Evolutionary conservation across 352 stramenopile genomes (phyloP).

Genomic region (Phytophthora melonis): DNA sequence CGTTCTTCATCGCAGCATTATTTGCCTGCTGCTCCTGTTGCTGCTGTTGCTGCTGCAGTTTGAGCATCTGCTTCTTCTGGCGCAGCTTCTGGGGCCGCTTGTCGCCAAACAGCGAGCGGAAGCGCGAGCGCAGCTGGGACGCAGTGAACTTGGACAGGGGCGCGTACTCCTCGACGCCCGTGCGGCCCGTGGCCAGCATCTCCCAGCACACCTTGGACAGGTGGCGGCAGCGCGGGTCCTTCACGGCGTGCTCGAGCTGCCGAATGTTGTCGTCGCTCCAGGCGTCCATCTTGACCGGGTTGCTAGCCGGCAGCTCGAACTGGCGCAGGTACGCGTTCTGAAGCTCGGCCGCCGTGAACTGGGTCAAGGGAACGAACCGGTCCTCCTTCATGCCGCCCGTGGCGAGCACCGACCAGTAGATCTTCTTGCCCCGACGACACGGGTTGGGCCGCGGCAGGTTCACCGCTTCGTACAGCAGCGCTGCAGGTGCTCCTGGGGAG

Average conservation of each 20-base stretch:
- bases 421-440: slow-evolving; percentile 77
- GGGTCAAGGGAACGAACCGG: slow-evolving; percentile 59
- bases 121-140: slow-evolving; percentile 81
- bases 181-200: slow-evolving; percentile 75
- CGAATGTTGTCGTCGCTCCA: slow-evolving; percentile 80
- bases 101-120: slow-evolving; percentile 79
- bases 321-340: slow-evolving; percentile 75
- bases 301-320: slow-evolving; percentile 65
- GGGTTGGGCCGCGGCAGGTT: slow-evolving; percentile 78
- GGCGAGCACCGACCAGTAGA: slow-evolving; percentile 78
- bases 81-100: slow-evolving; percentile 78
- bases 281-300: slow-evolving; percentile 58
- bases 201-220: slow-evolving; percentile 85
- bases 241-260: slow-evolving; percentile 72
- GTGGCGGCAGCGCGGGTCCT: slow-evolving; percentile 77
- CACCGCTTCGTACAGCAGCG: slow-evolving; percentile 77
- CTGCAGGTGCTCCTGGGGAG: slow-evolving; percentile 61
- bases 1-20: slow-evolving; percentile 37
- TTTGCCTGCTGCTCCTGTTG: slow-evolving; percentile 35
- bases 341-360: slow-evolving; percentile 76
- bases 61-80: slow-evolving; percentile 72
- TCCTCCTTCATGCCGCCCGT: slow-evolving; percentile 76
- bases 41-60: slow-evolving; percentile 59
- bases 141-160: slow-evolving; percentile 79
- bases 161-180: slow-evolving; percentile 75